phyloP scores from a whole-genome alignment of 345 rosid genomes.

The Populus pruinosa region DNA sequence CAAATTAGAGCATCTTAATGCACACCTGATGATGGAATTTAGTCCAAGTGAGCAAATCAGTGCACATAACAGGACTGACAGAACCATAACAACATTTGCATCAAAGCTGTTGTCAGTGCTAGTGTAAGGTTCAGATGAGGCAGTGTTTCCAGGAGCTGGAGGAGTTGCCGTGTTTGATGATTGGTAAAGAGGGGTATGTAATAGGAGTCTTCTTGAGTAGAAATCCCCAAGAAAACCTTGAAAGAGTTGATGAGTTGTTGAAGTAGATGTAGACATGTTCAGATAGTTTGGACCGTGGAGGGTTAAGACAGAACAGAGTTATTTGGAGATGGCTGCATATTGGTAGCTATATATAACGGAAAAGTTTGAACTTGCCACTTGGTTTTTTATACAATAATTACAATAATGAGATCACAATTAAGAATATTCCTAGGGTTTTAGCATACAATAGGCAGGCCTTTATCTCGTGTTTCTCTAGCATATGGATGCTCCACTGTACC shows the following conservation, averaged over 20 bases:
- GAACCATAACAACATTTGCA: conserved; percentile 41
- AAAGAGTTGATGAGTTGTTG: conserved; percentile 25
- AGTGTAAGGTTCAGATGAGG: conserved; percentile 15
- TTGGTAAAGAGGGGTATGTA: conserved; percentile 20
- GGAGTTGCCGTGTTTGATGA: conserved; percentile 36
- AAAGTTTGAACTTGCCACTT: conserved; percentile 12
- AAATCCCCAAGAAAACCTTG: conserved; percentile 32
- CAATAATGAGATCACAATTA: not conserved
- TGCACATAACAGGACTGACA: conserved; percentile 50
- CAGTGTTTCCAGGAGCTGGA: conserved; percentile 20
- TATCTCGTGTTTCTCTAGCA: conserved; percentile 8
- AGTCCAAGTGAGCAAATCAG: conserved; percentile 44
- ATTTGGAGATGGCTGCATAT: conserved; percentile 19
- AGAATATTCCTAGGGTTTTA: conserved; percentile 29
- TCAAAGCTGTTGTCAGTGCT: conserved; percentile 25
- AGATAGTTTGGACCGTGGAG: not conserved
- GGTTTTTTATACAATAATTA: not conserved
- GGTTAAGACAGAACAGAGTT: conserved; percentile 1
- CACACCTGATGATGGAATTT: conserved; percentile 47
- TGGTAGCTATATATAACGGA: conserved; percentile 29
- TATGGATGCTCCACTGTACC: conserved; percentile 53
- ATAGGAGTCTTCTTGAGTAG: conserved; percentile 49
- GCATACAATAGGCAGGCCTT: not conserved
- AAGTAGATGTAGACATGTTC: conserved; percentile 26
- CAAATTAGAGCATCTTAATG: conserved; percentile 31